Conservation (phyloP, 108 stramenopile genomes). For the Nitzschia sp. region DNA sequence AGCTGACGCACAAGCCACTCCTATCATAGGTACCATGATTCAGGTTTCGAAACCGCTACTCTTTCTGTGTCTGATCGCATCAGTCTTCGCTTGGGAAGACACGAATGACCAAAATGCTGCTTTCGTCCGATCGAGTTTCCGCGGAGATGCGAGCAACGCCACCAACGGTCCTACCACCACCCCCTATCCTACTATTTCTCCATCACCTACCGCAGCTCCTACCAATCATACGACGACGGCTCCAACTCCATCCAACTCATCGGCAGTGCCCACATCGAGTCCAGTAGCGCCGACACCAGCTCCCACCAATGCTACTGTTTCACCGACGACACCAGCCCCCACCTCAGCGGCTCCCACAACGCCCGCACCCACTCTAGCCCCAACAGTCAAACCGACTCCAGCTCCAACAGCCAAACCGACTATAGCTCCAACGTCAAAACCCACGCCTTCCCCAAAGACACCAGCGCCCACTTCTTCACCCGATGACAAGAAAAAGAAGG, state of each 20-base stretch:
- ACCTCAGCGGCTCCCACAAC: constrained; percentile 7
- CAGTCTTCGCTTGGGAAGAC: no score
- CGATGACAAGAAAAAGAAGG: constrained; percentile 2
- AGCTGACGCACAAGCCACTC: no score
- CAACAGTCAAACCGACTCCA: constrained; percentile 14
- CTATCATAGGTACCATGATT: no score
- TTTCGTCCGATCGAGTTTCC: no score
- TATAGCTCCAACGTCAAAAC: constrained; percentile 8
- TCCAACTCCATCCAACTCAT: not conserved
- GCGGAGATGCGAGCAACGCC: not conserved
- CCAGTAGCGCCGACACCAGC: constrained; percentile 20
- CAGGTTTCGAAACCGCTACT: no score
- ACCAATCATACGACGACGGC: constrained; percentile 6
- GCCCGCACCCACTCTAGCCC: constrained; percentile 23
- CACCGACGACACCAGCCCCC: constrained; percentile 17
- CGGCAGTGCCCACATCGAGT: not conserved
- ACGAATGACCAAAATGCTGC: no score
- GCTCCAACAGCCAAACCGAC: constrained; percentile 1
- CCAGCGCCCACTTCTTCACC: constrained; percentile 10
- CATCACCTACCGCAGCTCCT: constrained; percentile 4
- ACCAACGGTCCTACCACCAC: not conserved
- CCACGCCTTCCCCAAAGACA: constrained; percentile 18
- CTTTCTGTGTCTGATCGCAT: no score
- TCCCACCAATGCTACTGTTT: constrained; percentile 11
- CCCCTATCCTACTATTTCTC: not conserved